Conservation (phyloP, 139 green algal species). For the Zygnema circumcarinatum region DNA sequence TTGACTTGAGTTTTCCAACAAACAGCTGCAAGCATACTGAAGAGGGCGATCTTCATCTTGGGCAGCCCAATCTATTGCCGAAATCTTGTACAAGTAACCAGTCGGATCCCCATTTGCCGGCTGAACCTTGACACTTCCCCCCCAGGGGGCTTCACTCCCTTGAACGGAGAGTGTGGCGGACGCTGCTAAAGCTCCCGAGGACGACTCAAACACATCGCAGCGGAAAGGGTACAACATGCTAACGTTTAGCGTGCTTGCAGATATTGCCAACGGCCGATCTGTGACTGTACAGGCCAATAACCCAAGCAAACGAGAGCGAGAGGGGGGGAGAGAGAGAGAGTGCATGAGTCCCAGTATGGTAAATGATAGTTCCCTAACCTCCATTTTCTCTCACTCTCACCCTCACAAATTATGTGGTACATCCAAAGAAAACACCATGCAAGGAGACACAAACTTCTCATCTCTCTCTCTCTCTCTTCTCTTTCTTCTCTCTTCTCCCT, state of each 20-base stretch:
- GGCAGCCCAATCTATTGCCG: neutral
- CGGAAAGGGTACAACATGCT: neutral
- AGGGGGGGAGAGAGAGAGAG: conserved; percentile 12
- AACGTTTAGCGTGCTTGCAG: neutral
- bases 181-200: neutral
- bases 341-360: no score
- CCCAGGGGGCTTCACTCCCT: neutral
- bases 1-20: neutral
- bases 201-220: neutral
- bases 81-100: neutral
- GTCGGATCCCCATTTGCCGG: neutral
- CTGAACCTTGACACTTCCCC: neutral
- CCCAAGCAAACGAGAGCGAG: neutral
- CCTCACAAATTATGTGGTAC: no score
- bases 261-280: neutral
- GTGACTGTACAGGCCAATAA: neutral
- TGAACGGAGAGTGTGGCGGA: neutral
- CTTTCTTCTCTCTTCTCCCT: no score
- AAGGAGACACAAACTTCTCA: no score
- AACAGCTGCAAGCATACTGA: neutral
- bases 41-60: neutral
- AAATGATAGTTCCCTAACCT: no score
- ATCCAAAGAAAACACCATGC: no score
- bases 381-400: no score
- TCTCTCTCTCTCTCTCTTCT: no score